These are phyloP conservation scores for Darksidea phi DNA, from an alignment of 495 filamentous ascomycete species.

Conservation along the genomic window DNA sequence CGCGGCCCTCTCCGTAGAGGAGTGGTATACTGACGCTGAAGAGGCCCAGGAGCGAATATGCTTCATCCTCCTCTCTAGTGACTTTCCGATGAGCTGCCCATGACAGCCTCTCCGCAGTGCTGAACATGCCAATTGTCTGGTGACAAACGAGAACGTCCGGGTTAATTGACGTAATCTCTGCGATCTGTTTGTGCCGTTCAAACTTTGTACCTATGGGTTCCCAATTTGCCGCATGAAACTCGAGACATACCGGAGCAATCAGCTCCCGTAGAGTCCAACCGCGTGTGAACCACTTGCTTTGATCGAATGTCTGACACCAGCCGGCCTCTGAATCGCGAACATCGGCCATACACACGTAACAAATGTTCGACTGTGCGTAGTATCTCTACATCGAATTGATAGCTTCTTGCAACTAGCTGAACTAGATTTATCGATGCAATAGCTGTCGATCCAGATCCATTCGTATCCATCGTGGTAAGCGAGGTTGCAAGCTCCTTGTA, in stretches of 20 bases:
- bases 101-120: too few species aligned
- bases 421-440: slow-evolving; percentile 12
- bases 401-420: neutral
- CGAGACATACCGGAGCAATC: slow-evolving; percentile 11
- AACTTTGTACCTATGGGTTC: neutral
- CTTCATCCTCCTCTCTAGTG: slow-evolving; percentile 15
- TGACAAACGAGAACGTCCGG: neutral
- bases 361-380: neutral
- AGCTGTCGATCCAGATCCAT: slow-evolving; percentile 8
- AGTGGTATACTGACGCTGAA: slow-evolving; percentile 13
- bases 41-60: slow-evolving; percentile 14
- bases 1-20: slow-evolving; percentile 13
- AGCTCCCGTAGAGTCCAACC: neutral
- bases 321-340: neutral
- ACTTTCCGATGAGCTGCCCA: slow-evolving; percentile 20
- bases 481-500: neutral
- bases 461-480: neutral
- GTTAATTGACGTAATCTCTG: neutral
- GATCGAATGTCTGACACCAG: neutral
- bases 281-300: slow-evolving; percentile 11
- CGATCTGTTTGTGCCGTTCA: neutral
- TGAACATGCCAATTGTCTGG: too few species aligned
- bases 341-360: slow-evolving; percentile 4
- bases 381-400: slow-evolving; percentile 12
- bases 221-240: slow-evolving; percentile 5